Conservation (phyloP, 768 basidiomycete genomes). For the Lactarius sanguifluus region DNA sequence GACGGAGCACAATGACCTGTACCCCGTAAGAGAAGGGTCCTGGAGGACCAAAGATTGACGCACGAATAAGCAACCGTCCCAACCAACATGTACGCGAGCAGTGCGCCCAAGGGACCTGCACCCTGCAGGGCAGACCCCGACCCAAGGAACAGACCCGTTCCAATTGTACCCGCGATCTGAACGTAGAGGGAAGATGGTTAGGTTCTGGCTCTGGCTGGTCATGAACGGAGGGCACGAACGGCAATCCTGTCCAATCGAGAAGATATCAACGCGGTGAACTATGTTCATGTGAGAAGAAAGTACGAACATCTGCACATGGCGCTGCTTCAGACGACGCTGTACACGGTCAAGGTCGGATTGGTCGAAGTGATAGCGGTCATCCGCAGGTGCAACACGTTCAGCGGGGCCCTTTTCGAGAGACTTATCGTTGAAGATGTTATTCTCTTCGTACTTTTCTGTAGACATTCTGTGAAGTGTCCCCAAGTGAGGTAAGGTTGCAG, state of each 20-base stretch:
- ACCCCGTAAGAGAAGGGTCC: neutral
- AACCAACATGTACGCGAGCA: constrained; percentile 62
- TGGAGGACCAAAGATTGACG: constrained; percentile 38
- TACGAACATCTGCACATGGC: constrained; percentile 75
- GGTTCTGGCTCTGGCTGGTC: neutral
- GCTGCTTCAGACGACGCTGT: constrained; percentile 70
- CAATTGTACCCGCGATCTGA: constrained; percentile 75
- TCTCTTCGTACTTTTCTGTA: neutral
- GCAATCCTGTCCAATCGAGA: constrained; percentile 50
- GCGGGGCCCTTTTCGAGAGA: constrained; percentile 34
- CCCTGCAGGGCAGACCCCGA: constrained; percentile 58
- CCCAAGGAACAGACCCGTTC: constrained; percentile 72
- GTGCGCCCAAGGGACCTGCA: constrained; percentile 66
- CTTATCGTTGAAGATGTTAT: neutral
- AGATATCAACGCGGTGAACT: neutral
- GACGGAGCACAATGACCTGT: constrained; percentile 59
- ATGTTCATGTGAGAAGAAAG: neutral
- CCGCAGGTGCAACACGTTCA: constrained; percentile 32
- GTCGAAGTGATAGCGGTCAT: constrained; percentile 47
- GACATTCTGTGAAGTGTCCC: constrained; percentile 10
- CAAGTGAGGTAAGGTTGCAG: neutral
- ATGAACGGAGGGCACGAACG: constrained; percentile 40
- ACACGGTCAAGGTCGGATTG: constrained; percentile 67
- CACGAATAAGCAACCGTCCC: constrained; percentile 66
- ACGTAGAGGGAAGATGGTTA: constrained; percentile 4